phyloP scores from a whole-genome alignment of 2,329 filamentous ascomycete species.

The Talaromyces atroroseus region DNA sequence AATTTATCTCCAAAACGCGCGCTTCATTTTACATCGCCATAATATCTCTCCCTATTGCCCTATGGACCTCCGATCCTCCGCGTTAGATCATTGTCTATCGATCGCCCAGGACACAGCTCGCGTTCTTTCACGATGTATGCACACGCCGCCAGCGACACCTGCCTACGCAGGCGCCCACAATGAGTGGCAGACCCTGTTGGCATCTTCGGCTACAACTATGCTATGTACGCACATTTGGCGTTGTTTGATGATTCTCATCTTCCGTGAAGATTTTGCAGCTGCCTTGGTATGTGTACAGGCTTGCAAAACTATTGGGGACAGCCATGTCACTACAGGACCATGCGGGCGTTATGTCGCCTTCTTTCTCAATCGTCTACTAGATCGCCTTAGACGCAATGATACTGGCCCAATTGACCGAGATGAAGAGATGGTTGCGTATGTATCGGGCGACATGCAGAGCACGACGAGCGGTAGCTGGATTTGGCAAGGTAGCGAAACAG shows the following conservation, averaged over 20 bases:
- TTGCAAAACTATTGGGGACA: constrained; percentile 63
- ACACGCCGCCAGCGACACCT: constrained; percentile 20
- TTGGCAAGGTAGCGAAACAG: constrained; percentile 62
- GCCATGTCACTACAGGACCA: constrained; percentile 65
- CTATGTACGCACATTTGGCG: constrained; percentile 83
- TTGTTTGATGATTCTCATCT: constrained; percentile 71
- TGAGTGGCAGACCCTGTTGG: constrained; percentile 54
- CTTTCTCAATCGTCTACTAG: constrained; percentile 65
- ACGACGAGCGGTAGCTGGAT: constrained; percentile 74
- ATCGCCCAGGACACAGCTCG: constrained; percentile 73
- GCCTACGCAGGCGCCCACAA: constrained; percentile 20
- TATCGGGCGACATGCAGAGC: constrained; percentile 79
- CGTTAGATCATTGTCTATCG: constrained; percentile 70
- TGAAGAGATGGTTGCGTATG: constrained; percentile 83
- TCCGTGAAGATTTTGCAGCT: constrained; percentile 65
- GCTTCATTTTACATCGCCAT: constrained; percentile 81
- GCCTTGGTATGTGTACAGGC: constrained; percentile 70
- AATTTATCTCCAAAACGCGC: constrained; percentile 72
- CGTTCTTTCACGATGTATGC: constrained; percentile 64
- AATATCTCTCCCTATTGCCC: constrained; percentile 73
- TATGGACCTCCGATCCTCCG: constrained; percentile 59
- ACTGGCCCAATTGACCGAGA: constrained; percentile 54
- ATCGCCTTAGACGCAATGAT: constrained; percentile 45
- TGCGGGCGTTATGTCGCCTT: constrained; percentile 80
- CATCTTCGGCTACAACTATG: constrained; percentile 65